Conservation (phyloP, 441 rosid species). For the Breynia disticha region DNA sequence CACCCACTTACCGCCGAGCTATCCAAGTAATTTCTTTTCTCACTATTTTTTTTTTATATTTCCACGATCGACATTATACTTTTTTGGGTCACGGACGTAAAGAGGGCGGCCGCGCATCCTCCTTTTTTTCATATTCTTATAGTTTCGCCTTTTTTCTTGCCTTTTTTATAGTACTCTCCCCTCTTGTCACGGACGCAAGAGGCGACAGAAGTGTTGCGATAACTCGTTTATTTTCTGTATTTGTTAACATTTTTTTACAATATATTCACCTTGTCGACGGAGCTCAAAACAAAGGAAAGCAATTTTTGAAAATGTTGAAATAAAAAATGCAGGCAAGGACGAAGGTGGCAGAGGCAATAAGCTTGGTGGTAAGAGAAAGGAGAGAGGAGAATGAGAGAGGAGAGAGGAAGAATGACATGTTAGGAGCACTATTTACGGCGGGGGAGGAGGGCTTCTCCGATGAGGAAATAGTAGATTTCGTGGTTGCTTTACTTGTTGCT, state of each 20-base stretch:
- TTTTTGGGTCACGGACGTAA: too few species aligned
- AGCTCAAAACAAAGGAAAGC: too few species aligned
- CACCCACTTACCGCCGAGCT: slow-evolving; percentile 74
- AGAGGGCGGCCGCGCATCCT: too few species aligned
- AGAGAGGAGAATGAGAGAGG: slow-evolving; percentile 44
- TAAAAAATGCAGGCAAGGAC: slow-evolving; percentile 57
- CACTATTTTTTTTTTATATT: background rate
- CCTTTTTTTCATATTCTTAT: background rate
- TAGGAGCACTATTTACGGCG: slow-evolving; percentile 57
- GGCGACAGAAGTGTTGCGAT: too few species aligned
- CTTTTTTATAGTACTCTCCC: too few species aligned
- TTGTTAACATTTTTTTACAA: too few species aligned
- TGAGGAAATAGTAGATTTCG: slow-evolving; percentile 78
- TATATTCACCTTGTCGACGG: too few species aligned
- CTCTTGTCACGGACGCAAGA: too few species aligned
- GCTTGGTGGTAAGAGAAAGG: slow-evolving; percentile 59
- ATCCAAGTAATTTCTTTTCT: slow-evolving; percentile 36
- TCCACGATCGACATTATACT: too few species aligned
- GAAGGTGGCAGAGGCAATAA: slow-evolving; percentile 91
- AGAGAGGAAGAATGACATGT: slow-evolving; percentile 59
- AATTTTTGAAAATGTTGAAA: background rate
- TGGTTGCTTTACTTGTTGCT: slow-evolving; percentile 80
- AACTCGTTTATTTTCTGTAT: too few species aligned
- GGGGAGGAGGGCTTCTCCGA: slow-evolving; percentile 65
- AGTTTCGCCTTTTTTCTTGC: too few species aligned